These are phyloP conservation scores for Fraxinus excelsior DNA, from an alignment of 257 asterid species.

Conservation along the genomic window DNA sequence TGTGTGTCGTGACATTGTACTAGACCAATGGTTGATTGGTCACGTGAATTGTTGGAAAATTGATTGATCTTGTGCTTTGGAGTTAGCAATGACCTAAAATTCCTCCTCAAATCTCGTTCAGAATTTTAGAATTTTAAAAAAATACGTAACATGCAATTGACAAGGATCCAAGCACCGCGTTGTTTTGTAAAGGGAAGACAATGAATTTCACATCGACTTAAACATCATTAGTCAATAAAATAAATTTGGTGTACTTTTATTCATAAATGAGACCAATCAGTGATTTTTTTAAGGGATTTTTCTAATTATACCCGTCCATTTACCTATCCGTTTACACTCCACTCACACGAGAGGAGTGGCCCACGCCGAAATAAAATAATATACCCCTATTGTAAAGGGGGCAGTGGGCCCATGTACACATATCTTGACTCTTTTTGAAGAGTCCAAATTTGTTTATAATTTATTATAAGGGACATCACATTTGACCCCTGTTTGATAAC, in stretches of 20 bases:
- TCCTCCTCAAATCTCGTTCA: background rate
- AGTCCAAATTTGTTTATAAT: too few species aligned
- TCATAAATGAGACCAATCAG: too few species aligned
- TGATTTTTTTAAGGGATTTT: too few species aligned
- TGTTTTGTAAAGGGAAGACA: background rate
- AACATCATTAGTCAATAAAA: background rate
- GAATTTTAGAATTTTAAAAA: background rate
- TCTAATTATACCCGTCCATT: too few species aligned
- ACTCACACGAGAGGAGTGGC: too few species aligned
- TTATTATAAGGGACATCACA: too few species aligned
- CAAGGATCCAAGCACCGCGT: background rate
- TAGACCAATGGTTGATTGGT: slow-evolving; percentile 20
- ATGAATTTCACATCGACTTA: background rate
- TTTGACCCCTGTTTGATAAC: too few species aligned
- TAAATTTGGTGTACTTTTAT: background rate
- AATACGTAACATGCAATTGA: background rate
- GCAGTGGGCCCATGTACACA: too few species aligned
- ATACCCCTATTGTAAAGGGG: too few species aligned
- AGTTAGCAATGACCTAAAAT: background rate
- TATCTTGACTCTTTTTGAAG: too few species aligned
- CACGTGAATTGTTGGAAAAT: slow-evolving; percentile 32
- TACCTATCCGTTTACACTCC: too few species aligned
- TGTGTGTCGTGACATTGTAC: background rate
- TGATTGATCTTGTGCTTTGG: background rate
- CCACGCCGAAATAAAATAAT: too few species aligned